Percentiles rank a stretch among this genome's conserved stretches.
These are phyloP conservation scores for Solanum stenotomum DNA, from an alignment of 257 asterid genomes.

Conservation along the genomic window DNA sequence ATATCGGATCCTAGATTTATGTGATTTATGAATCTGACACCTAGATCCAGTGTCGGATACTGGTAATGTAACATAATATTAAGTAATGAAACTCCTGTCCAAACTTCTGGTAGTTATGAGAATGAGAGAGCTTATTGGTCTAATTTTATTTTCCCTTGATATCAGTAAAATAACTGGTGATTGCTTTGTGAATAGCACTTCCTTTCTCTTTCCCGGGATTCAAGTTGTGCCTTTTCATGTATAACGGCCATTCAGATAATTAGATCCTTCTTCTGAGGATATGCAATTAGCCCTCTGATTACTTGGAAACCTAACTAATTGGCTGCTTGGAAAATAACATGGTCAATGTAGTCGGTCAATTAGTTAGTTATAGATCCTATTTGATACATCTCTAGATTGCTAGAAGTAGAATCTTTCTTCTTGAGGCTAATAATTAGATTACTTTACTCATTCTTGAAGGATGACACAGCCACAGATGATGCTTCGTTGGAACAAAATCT, in stretches of 20 bases:
- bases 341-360: background rate
- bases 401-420: background rate
- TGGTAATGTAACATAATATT: background rate
- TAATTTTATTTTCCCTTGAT: background rate
- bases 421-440: background rate
- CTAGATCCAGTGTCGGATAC: background rate
- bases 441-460: slow-evolving; percentile 31
- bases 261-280: background rate
- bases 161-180: background rate
- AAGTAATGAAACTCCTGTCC: background rate
- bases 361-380: background rate
- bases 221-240: background rate
- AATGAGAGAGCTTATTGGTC: background rate
- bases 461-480: slow-evolving; percentile 27
- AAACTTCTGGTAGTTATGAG: background rate
- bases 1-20: background rate
- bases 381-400: background rate
- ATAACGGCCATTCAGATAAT: background rate
- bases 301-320: background rate
- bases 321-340: background rate
- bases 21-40: background rate
- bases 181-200: background rate
- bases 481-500: slow-evolving; percentile 35
- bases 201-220: background rate
- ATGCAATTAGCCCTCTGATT: background rate